phyloP scores from a whole-genome alignment of 768 basidiomycete species.

The Russula brevipes region DNA sequence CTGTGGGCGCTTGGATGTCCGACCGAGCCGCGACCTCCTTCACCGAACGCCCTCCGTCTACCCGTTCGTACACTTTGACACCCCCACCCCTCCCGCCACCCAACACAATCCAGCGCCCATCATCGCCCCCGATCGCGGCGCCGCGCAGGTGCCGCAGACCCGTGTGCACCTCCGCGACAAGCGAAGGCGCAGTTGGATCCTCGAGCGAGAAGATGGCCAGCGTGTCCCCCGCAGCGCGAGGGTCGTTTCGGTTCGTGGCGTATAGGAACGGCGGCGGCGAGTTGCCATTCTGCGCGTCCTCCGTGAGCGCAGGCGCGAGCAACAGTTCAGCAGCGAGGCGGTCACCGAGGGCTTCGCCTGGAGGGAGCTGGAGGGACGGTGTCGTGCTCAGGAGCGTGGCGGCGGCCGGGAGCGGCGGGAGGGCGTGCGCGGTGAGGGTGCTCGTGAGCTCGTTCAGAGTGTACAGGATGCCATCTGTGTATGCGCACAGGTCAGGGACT shows the following conservation, averaged over 20 bases:
- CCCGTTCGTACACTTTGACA: conserved; percentile 64
- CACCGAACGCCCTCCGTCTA: conserved; percentile 53
- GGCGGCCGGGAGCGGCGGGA: too few species aligned
- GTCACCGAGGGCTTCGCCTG: neutral
- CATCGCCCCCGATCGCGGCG: conserved; percentile 58
- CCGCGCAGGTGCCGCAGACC: conserved; percentile 63
- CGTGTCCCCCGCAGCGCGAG: conserved; percentile 61
- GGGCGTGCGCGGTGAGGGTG: too few species aligned
- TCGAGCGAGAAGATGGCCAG: conserved; percentile 63
- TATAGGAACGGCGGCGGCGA: conserved; percentile 53
- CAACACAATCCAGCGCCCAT: conserved; percentile 56
- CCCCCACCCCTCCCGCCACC: conserved; percentile 63
- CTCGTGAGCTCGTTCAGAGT: too few species aligned
- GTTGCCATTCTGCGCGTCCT: too few species aligned
- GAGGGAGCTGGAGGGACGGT: too few species aligned
- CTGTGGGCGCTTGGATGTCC: conserved; percentile 37
- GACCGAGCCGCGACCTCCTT: conserved; percentile 43
- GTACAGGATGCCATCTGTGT: too few species aligned
- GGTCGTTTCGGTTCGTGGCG: conserved; percentile 67
- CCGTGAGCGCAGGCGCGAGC: conserved; percentile 35
- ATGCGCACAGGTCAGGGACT: too few species aligned
- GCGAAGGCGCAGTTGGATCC: conserved; percentile 41
- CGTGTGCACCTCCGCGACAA: conserved; percentile 58
- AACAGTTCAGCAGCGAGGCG: conserved; percentile 71
- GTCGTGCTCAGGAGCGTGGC: too few species aligned